Conservation (phyloP, 129 eudicot species). For the Kitagawia praeruptora region DNA sequence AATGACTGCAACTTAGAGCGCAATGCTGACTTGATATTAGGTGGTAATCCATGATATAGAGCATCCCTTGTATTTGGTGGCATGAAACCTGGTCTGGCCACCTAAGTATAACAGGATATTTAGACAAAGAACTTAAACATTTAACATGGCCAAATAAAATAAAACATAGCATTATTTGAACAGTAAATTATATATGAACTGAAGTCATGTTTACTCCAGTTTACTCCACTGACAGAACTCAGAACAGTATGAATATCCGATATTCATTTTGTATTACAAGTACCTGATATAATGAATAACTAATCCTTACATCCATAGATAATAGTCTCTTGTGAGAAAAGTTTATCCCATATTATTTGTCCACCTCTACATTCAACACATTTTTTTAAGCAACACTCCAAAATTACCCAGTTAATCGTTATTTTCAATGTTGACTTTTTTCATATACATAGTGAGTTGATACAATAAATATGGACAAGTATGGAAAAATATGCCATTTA, state of each 20-base stretch:
- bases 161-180: neutral
- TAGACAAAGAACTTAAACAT: neutral
- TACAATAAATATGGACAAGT: neutral
- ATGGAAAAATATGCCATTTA: neutral
- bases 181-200: neutral
- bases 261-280: neutral
- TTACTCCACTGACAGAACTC: neutral
- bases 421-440: too few species aligned
- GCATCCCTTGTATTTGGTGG: slow-evolving; percentile 92
- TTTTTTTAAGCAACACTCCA: too few species aligned
- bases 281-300: neutral
- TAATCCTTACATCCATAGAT: neutral
- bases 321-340: neutral
- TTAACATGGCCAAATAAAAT: neutral
- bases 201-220: neutral
- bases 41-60: slow-evolving; percentile 96
- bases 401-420: neutral
- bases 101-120: slow-evolving; percentile 32
- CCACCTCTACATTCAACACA: neutral
- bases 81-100: slow-evolving; percentile 76
- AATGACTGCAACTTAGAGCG: slow-evolving; percentile 72
- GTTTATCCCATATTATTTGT: neutral
- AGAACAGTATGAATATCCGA: neutral
- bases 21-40: slow-evolving; percentile 61
- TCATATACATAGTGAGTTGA: neutral